Base-by-base conservation (phyloP, 2,329 filamentous ascomycete genomes). In the Alternaria gansuensis region DNA sequence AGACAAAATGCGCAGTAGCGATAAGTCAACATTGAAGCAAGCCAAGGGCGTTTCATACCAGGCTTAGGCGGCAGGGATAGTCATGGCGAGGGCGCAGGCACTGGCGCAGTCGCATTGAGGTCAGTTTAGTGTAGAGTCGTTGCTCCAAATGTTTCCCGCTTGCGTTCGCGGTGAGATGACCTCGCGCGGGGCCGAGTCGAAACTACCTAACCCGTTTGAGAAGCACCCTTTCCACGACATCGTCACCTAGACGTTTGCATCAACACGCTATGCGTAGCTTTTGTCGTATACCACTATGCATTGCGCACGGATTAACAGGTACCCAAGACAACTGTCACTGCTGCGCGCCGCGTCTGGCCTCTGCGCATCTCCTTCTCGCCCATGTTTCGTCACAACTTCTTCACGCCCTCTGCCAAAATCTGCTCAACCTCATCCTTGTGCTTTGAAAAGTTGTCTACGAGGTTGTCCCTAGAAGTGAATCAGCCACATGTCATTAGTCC, bases 381-480 rank as follows among this genome's bases (percentile, higher is more conserved):
- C 1, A 37, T 29, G 39, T 34, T n/a, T 48, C 39, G 41, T 39
- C 53, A 64, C 29, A 68, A 14, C 44, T 68, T 70, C 66, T 74
- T 71, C 29, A 71, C 62, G 6, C 64, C 74, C 54, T 76, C 74
- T 0, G 71, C 72, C 59, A 83, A 56, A 51, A 83, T 77, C 63
- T 76, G 78, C 51, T 83, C 78, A 10, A 84, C 75, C 64, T 83
- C 82, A 26, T 82, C 77, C 21, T 76, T 73, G 62, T 84, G 79
- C 45, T 68, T 74, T 0, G 78, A 80, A 59, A 85, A 85, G 64
- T 84, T 83, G 65, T 84, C 83, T 2, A 85, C 81, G 8, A 85
- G 71, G 51, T 79, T 75, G 69, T 85, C 83, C 70, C 66, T 69
- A 23, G 11, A 23, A 1, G 21, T 26, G 3, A 9, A 46, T 67